Evolutionary conservation across 2,329 filamentous ascomycete genomes (phyloP), one percentile per base, ranked within the genome.

Genomic region (Fusarium abutilonis): DNA sequence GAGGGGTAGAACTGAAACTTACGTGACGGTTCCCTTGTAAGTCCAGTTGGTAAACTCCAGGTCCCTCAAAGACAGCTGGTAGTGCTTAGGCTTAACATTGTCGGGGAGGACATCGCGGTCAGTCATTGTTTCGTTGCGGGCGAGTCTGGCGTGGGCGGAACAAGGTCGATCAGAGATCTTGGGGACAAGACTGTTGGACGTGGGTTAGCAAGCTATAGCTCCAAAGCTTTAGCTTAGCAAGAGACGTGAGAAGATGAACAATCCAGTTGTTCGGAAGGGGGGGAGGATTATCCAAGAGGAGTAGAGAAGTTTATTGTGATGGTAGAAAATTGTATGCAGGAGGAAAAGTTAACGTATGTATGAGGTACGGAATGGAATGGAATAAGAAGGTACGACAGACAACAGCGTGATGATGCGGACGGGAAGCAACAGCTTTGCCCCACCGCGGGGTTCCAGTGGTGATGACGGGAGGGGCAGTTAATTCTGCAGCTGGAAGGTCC

Each of bases 1-100:
- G 51, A 60, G 59, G 45, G 45, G 44, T 48, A 52, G 41, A 34
- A 23, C 34, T 36, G 34, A 47, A 34, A 73, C 81, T 61, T 77
- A 85, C 83, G 75, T 77, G 60, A 97, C 91, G 17, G 83, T 87
- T 66, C 95, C 95, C 79, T 94, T 87, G 80, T 94, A 99, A 58
- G 85, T 87, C 88, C 86, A 88, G 50, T 78, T 77, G 57, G 79
- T 78, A 67, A 94, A 97, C 57, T 97, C 89, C 64, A 99, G 80
- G 69, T 95, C 89, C 73, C 83, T 87, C 69, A 99, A 85, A 52
- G 89, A 92, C 66, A 99, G 82, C 71, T 86, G 82, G 79, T 99
- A 99, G 80, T 98, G 92, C 62, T 83, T 80, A 3, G 95, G 93
- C 79, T 92, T 94, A 74, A 94, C 87, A 67, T 77, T 78, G 70